Percentiles rank a stretch among this genome's conserved stretches.
Conservation (phyloP, 2,329 filamentous ascomycete genomes). For the Arthroderma sp. region DNA sequence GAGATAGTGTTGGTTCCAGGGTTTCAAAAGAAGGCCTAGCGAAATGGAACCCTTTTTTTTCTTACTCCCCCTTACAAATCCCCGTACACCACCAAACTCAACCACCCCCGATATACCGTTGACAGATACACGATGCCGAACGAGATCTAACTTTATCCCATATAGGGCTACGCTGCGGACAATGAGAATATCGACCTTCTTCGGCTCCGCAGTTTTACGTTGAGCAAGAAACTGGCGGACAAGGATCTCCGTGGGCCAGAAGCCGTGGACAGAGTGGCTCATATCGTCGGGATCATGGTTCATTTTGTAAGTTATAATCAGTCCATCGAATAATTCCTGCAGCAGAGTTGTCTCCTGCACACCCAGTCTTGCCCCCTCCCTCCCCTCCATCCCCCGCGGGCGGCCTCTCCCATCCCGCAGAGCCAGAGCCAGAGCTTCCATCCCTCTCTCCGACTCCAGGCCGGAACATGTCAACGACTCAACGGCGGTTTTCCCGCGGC, state of each 20-base stretch:
- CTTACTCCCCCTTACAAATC: background rate
- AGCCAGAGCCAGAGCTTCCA: background rate
- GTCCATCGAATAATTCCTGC: constrained; percentile 14
- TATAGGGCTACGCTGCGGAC: constrained; percentile 59
- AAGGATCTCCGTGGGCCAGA: constrained; percentile 49
- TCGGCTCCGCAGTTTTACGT: constrained; percentile 66
- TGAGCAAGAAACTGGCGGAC: constrained; percentile 56
- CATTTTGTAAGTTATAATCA: constrained; percentile 58
- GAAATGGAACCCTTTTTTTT: background rate
- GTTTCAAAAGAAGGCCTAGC: background rate
- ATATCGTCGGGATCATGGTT: constrained; percentile 55
- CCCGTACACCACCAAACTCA: background rate
- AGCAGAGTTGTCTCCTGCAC: constrained; percentile 2
- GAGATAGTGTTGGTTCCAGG: background rate
- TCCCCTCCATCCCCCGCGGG: background rate
- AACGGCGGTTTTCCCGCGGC: background rate
- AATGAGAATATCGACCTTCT: constrained; percentile 71
- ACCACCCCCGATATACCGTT: background rate
- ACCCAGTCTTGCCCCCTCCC: background rate
- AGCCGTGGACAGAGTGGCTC: constrained; percentile 53
- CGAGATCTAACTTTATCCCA: background rate
- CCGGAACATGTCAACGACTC: background rate
- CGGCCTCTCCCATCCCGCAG: constrained; percentile 1
- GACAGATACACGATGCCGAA: background rate
- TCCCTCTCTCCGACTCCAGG: background rate